phyloP scores from a whole-genome alignment of 108 stramenopile species.

The Nitzschia sp. region DNA sequence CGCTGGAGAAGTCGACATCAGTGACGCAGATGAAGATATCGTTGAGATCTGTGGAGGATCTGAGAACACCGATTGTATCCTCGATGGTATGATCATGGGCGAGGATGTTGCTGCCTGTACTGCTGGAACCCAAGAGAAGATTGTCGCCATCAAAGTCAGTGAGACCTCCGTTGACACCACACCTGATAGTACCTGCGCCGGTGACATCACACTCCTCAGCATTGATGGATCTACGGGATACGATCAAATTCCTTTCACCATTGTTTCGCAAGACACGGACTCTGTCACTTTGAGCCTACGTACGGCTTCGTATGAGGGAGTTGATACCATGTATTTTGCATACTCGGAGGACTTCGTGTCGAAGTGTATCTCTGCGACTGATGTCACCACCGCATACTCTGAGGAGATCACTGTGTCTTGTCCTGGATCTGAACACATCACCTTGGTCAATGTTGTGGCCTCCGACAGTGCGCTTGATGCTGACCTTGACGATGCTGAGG shows the following conservation, averaged over 20 bases:
- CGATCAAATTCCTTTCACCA: background rate
- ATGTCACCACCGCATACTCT: background rate
- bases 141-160: background rate
- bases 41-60: conserved; percentile 5
- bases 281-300: background rate
- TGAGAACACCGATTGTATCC: conserved; percentile 2
- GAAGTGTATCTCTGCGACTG: background rate
- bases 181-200: background rate
- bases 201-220: background rate
- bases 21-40: background rate
- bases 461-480: background rate
- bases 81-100: background rate
- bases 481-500: background rate
- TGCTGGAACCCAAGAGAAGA: background rate
- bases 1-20: background rate
- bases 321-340: background rate
- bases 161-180: background rate
- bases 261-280: background rate
- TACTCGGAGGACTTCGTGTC: background rate
- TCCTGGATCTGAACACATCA: background rate
- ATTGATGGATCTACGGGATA: background rate
- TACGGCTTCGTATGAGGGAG: background rate
- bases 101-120: background rate
- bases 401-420: background rate
- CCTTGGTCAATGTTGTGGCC: background rate